phyloP scores from a whole-genome alignment of 306 rosid genomes.

The Alnus glutinosa region DNA sequence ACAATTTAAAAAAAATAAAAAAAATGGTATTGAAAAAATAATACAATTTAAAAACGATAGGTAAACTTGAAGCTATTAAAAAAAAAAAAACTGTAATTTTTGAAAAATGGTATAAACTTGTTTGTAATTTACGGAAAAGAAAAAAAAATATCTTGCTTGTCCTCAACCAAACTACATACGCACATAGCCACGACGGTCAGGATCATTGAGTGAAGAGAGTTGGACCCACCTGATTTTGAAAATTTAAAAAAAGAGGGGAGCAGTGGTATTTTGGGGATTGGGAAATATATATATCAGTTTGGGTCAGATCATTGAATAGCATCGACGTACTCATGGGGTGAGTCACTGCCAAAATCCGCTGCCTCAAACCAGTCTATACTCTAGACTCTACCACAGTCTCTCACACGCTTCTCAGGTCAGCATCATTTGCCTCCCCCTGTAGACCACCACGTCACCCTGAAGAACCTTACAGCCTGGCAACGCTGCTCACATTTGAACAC shows the following conservation, averaged over 20 bases:
- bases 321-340: not conserved
- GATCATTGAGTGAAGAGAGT: not conserved
- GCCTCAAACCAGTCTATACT: not conserved
- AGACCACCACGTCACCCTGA: slow-evolving; percentile 44
- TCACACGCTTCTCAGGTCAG: not conserved
- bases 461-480: slow-evolving; percentile 47
- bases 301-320: not conserved
- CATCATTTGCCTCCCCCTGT: not conserved
- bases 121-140: too few relatives aligned
- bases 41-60: too few relatives aligned
- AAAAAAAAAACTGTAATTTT: too few relatives aligned
- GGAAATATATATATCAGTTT: slow-evolving; percentile 8
- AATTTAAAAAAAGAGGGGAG: not conserved
- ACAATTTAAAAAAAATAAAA: too few relatives aligned
- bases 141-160: too few relatives aligned
- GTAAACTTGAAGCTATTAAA: too few relatives aligned
- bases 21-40: too few relatives aligned
- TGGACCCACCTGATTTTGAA: slow-evolving; percentile 30
- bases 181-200: not conserved
- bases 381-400: not conserved
- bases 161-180: too few relatives aligned
- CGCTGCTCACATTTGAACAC: not conserved
- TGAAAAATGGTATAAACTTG: too few relatives aligned
- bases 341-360: not conserved
- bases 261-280: not conserved